These are phyloP conservation scores for Macrolepiota dolichaula DNA, from an alignment of 768 basidiomycete species.

Conservation along the genomic window DNA sequence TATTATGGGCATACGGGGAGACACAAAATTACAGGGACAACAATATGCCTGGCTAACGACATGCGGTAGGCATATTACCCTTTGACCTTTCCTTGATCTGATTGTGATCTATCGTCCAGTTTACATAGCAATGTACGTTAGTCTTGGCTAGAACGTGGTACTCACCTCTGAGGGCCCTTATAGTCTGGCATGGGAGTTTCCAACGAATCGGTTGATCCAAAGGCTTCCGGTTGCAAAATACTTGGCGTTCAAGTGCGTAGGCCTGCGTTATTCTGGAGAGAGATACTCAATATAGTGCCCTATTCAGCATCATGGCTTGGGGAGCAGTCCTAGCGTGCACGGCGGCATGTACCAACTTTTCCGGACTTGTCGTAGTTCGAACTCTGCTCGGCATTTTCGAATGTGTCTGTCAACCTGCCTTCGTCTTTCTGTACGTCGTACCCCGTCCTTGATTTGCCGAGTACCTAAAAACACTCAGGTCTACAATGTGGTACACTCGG, in stretches of 20 bases:
- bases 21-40: conserved; percentile 44
- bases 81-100: background rate
- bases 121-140: conserved; percentile 36
- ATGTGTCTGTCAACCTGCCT: conserved; percentile 44
- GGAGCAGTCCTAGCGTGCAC: conserved; percentile 46
- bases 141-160: background rate
- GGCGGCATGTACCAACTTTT: conserved; percentile 43
- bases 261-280: background rate
- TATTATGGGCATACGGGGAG: conserved; percentile 43
- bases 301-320: conserved; percentile 34
- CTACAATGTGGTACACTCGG: conserved; percentile 51
- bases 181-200: conserved; percentile 44
- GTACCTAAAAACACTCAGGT: conserved; percentile 19
- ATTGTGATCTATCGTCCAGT: conserved; percentile 18
- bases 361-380: conserved; percentile 40
- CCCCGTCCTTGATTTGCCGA: background rate
- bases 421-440: conserved; percentile 36
- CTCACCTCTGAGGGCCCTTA: background rate
- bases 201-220: conserved; percentile 45
- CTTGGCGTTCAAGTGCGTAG: conserved; percentile 36
- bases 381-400: conserved; percentile 48
- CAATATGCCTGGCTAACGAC: conserved; percentile 48
- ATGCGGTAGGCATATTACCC: conserved; percentile 30
- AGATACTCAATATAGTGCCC: background rate
- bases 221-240: conserved; percentile 49